These are phyloP conservation scores for Calophaca sinica DNA, from an alignment of 306 rosid species.

Conservation along the genomic window DNA sequence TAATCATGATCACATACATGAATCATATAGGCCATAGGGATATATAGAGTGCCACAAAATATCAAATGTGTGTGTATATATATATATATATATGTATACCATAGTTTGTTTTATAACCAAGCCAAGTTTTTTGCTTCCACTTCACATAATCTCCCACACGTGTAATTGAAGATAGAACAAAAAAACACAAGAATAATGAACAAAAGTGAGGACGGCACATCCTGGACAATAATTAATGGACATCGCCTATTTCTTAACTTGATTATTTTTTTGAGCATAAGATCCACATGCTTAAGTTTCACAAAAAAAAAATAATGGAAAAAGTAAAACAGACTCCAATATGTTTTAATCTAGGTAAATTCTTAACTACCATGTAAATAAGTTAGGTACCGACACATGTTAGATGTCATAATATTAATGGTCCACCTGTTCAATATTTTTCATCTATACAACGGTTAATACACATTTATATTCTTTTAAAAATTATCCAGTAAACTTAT, in stretches of 20 bases:
- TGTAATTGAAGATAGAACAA: conserved; percentile 57
- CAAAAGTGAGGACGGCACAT: conserved; percentile 34
- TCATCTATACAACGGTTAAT: too few species aligned
- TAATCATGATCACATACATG: conserved; percentile 52
- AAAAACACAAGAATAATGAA: conserved; percentile 35
- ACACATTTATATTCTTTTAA: too few species aligned
- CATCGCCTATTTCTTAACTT: conserved; percentile 28
- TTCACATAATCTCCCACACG: conserved; percentile 80
- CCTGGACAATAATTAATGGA: conserved; percentile 28
- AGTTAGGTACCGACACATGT: too few species aligned
- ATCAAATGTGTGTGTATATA: background rate
- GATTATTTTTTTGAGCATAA: conserved; percentile 44
- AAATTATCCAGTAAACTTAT: too few species aligned
- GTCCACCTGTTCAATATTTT: too few species aligned
- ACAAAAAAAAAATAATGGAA: background rate
- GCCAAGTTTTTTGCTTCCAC: conserved; percentile 82
- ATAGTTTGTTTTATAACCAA: conserved; percentile 67
- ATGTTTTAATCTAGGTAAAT: background rate
- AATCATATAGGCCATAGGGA: conserved; percentile 37
- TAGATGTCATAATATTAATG: too few species aligned
- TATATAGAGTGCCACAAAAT: conserved; percentile 36
- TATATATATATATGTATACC: conserved; percentile 23
- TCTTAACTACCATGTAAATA: too few species aligned
- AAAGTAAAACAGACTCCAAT: conserved; percentile 43
- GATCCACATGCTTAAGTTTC: conserved; percentile 52